Conservation (phyloP, 2,329 filamentous ascomycete genomes). For the Cordyceps farinosa region DNA sequence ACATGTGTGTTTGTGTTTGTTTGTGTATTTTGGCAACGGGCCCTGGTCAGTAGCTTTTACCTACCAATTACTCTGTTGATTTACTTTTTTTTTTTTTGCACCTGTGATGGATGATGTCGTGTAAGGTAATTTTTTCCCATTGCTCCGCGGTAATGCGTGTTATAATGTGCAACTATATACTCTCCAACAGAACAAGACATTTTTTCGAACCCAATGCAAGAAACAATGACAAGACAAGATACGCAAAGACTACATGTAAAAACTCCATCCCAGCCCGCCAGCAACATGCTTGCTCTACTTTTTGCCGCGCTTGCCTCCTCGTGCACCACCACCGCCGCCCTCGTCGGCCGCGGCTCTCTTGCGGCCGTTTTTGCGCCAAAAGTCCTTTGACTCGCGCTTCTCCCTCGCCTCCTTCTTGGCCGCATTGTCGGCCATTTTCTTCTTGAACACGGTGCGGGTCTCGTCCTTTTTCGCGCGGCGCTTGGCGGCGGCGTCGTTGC, state of each 20-base stretch:
- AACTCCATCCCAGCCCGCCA: neutral
- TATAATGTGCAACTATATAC: conserved; percentile 13
- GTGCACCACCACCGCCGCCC: conserved; percentile 31
- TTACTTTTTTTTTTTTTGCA: neutral
- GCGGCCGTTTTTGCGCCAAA: conserved; percentile 86
- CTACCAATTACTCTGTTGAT: conserved; percentile 13
- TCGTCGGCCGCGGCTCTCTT: conserved; percentile 49
- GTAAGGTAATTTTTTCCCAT: neutral
- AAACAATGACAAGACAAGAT: neutral
- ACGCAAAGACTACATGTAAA: neutral
- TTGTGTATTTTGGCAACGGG: neutral
- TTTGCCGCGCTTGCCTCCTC: conserved; percentile 31
- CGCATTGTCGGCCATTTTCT: conserved; percentile 74
- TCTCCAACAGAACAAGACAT: neutral
- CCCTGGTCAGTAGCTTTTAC: conserved; percentile 7
- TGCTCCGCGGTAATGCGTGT: conserved; percentile 15
- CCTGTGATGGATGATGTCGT: neutral
- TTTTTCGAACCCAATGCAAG: neutral
- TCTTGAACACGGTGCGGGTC: conserved; percentile 72
- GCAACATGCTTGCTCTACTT: neutral
- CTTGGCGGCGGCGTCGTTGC: conserved; percentile 88
- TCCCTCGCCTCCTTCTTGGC: conserved; percentile 85
- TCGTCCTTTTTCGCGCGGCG: conserved; percentile 83
- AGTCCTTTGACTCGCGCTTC: conserved; percentile 89
- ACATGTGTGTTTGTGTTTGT: conserved; percentile 10